Evolutionary conservation across 208 protist species (phyloP).

Genomic region (Sergeia podlipaevii): DNA sequence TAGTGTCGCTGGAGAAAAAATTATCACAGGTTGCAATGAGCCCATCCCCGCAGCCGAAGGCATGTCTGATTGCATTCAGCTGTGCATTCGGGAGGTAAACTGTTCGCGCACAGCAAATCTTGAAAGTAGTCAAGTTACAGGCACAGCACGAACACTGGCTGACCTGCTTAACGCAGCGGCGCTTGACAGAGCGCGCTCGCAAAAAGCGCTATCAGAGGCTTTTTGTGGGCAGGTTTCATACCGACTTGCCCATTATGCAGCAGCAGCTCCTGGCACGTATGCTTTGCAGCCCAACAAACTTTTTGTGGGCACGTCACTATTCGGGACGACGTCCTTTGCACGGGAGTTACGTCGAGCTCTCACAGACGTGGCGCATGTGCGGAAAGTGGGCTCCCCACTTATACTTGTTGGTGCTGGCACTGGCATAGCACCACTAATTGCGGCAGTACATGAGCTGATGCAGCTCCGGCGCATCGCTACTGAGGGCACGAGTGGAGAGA

Average conservation of each 20-base stretch:
- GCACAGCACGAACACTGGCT: constrained; percentile 12
- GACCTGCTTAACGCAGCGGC: constrained; percentile 24
- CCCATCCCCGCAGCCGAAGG: too few relatives aligned
- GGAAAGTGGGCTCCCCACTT: constrained; percentile 15
- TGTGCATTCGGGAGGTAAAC: constrained; percentile 32
- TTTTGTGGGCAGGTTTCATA: constrained; percentile 38
- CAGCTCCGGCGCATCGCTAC: constrained; percentile 12
- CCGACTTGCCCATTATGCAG: constrained; percentile 4
- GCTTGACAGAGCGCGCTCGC: background rate
- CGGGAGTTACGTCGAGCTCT: constrained; percentile 24
- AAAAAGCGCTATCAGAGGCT: background rate
- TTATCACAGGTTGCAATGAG: background rate
- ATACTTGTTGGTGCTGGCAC: constrained; percentile 75
- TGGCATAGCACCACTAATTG: constrained; percentile 76
- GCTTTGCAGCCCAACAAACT: too few relatives aligned
- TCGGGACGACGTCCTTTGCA: constrained; percentile 57
- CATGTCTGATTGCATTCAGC: too few relatives aligned
- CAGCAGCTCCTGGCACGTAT: background rate
- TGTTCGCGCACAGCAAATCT: constrained; percentile 11
- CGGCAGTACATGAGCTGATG: constrained; percentile 52
- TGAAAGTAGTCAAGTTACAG: background rate
- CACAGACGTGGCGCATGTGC: background rate
- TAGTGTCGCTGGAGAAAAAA: constrained; percentile 40
- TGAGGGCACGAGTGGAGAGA: background rate
- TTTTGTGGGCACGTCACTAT: constrained; percentile 54